Conservation (phyloP, 805 yeast genomes). For the Lipomyces chichibuensis region DNA sequence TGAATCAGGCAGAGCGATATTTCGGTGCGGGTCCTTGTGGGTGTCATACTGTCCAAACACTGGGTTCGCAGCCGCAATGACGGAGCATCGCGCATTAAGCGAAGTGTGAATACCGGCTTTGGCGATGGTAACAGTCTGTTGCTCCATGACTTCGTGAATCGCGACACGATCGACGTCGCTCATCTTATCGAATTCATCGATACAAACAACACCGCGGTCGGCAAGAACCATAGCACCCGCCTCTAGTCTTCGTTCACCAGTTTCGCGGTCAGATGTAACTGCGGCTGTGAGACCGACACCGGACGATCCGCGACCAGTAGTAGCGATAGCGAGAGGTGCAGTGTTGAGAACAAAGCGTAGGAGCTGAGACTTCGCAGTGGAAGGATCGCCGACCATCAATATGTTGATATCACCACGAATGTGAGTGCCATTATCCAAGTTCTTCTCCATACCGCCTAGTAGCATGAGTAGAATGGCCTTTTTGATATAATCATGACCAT, state of each 20-base stretch:
- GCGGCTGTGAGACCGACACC: conserved; percentile 99
- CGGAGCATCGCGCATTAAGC: conserved; percentile 93
- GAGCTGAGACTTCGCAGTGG: conserved; percentile 97
- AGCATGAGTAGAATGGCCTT: conserved; percentile 88
- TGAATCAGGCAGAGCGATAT: conserved; percentile 96
- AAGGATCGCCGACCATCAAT: conserved; percentile 97
- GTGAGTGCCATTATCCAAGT: conserved; percentile 92
- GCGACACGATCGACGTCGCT: conserved; percentile 95
- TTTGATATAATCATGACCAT: conserved; percentile 89
- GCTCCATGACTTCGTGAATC: conserved; percentile 99
- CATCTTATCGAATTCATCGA: conserved; percentile 99
- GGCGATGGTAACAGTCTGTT: conserved; percentile 96
- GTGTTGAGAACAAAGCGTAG: conserved; percentile 92
- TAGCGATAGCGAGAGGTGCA: conserved; percentile 93
- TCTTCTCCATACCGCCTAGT: conserved; percentile 92
- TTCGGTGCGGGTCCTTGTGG: conserved; percentile 93
- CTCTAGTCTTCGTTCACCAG: conserved; percentile 94
- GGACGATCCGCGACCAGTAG: conserved; percentile 99
- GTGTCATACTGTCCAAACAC: conserved; percentile 95
- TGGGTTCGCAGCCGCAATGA: conserved; percentile 97
- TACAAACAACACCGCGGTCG: conserved; percentile 95
- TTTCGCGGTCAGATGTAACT: conserved; percentile 92
- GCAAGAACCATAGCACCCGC: conserved; percentile 99
- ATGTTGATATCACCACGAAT: conserved; percentile 97
- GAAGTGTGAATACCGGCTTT: conserved; percentile 98